Conservation (phyloP, 305 asterid genomes). For the Withania somnifera region DNA sequence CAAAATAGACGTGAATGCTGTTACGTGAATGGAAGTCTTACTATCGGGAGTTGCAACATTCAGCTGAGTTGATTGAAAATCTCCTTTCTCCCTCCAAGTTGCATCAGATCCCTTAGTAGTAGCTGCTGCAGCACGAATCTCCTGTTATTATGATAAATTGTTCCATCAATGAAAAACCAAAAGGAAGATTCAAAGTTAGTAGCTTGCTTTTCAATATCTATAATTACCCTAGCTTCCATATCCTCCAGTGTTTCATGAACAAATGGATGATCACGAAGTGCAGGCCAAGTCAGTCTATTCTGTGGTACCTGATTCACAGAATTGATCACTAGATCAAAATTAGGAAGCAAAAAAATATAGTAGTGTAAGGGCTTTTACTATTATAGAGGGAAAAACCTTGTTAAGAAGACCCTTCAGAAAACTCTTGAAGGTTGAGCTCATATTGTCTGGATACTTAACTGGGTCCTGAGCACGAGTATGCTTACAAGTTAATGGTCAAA, state of each 20-base stretch:
- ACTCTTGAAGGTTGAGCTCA: constrained; percentile 75
- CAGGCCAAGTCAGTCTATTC: constrained; percentile 88
- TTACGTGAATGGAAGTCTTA: constrained; percentile 17
- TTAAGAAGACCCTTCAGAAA: constrained; percentile 90
- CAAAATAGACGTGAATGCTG: background rate
- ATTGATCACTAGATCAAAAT: constrained; percentile 18
- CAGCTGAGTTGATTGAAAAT: constrained; percentile 37
- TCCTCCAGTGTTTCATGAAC: constrained; percentile 50
- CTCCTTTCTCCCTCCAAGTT: constrained; percentile 36
- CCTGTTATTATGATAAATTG: constrained; percentile 27
- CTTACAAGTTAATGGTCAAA: constrained; percentile 8
- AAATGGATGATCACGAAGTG: constrained; percentile 97
- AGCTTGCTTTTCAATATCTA: background rate
- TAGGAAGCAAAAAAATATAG: background rate
- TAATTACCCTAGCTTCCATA: constrained; percentile 36
- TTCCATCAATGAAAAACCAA: background rate
- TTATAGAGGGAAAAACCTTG: constrained; percentile 49
- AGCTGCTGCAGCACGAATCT: constrained; percentile 23
- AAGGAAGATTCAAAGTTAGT: background rate
- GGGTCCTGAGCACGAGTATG: constrained; percentile 64
- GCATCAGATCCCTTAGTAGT: constrained; percentile 40
- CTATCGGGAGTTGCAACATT: constrained; percentile 30
- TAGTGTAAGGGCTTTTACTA: background rate
- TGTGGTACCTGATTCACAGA: constrained; percentile 67
- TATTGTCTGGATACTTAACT: constrained; percentile 88